Evolutionary conservation across 495 filamentous ascomycete genomes (phyloP).

Genomic region (Tricharina praecox): DNA sequence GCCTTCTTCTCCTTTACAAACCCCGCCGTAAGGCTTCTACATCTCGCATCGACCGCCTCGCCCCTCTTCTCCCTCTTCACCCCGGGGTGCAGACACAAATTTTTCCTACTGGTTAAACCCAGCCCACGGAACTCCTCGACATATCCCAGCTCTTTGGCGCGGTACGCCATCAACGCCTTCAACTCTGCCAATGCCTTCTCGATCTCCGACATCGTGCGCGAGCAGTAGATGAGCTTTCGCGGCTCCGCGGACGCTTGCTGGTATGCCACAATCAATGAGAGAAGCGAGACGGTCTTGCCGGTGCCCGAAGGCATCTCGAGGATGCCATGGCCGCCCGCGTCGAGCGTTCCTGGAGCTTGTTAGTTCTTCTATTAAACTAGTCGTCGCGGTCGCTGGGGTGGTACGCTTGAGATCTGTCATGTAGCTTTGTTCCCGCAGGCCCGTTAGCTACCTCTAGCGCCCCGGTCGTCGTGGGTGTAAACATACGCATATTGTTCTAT

Average conservation of each 20-base stretch:
- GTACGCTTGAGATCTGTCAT: conserved; percentile 93
- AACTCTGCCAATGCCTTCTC: conserved; percentile 92
- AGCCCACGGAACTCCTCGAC: conserved; percentile 86
- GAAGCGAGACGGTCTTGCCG: conserved; percentile 87
- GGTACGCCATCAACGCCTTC: conserved; percentile 84
- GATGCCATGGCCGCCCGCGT: conserved; percentile 90
- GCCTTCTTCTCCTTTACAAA: conserved; percentile 97
- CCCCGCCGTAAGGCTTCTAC: conserved; percentile 84
- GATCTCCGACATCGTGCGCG: conserved; percentile 88
- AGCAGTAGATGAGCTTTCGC: conserved; percentile 95
- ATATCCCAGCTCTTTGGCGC: conserved; percentile 64
- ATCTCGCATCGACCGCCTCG: conserved; percentile 79
- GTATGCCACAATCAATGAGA: conserved; percentile 92
- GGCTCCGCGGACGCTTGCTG: conserved; percentile 82
- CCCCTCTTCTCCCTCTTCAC: conserved; percentile 94
- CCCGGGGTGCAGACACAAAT: conserved; percentile 86
- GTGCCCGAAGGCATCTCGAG: conserved; percentile 99
- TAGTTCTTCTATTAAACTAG: no score
- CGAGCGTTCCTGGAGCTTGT: conserved; percentile 65
- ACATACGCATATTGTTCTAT: conserved; percentile 76
- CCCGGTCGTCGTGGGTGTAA: not conserved
- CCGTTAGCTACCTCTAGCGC: not conserved
- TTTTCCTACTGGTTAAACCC: conserved; percentile 89
- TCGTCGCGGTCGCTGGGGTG: no score
- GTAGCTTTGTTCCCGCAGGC: conserved; percentile 38